These are phyloP conservation scores for Talaromyces sp. DNA, from an alignment of 2,329 filamentous ascomycete species.

Conservation along the genomic window DNA sequence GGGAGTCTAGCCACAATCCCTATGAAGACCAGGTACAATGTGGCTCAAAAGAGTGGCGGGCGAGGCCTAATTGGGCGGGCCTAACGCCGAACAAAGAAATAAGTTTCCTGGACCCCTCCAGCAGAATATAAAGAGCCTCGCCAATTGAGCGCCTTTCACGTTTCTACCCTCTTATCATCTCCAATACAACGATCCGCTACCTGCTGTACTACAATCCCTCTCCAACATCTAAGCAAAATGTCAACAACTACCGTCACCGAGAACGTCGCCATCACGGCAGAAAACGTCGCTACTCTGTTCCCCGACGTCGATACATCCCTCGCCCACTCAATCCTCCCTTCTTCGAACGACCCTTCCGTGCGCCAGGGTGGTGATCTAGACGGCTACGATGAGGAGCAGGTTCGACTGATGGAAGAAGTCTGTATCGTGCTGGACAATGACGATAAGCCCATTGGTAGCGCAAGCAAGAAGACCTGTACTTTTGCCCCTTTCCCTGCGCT, in stretches of 20 bases:
- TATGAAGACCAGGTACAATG: neutral
- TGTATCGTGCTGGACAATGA: conserved; percentile 95
- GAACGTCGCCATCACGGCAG: conserved; percentile 69
- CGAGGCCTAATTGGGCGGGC: neutral
- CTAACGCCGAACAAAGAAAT: conserved; percentile 1
- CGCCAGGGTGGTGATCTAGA: conserved; percentile 66
- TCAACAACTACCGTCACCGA: conserved; percentile 51
- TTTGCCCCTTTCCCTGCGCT: conserved; percentile 23
- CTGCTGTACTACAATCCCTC: neutral
- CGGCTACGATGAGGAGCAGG: conserved; percentile 96
- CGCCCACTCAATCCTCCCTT: conserved; percentile 48
- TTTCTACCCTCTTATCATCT: neutral
- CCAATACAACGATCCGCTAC: neutral
- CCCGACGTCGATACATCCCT: conserved; percentile 69
- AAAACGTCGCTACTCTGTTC: conserved; percentile 83
- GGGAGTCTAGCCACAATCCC: neutral
- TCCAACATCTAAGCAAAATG: conserved; percentile 22
- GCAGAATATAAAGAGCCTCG: neutral
- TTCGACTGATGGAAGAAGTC: conserved; percentile 96
- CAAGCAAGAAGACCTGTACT: conserved; percentile 96
- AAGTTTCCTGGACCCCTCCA: neutral
- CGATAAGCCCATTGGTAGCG: conserved; percentile 88
- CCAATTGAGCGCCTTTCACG: neutral
- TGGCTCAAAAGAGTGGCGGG: conserved; percentile 1
- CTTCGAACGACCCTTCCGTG: conserved; percentile 35